Percentiles rank a stretch among this genome's conserved stretches.
Evolutionary conservation across 495 filamentous ascomycete species (phyloP).

Genomic region (Aspergillus leporis): DNA sequence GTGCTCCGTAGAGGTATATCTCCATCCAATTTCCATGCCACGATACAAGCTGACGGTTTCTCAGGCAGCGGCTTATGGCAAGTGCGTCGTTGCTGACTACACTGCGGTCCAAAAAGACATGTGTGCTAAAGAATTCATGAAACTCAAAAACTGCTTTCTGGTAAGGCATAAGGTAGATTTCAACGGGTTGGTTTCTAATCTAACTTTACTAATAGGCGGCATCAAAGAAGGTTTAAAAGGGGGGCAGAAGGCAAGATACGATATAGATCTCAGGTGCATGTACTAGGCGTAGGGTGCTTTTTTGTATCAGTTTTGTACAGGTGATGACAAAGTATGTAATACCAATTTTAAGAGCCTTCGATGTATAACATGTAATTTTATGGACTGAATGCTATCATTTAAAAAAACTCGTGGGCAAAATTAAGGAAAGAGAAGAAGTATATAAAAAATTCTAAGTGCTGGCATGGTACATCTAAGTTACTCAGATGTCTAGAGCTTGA

Average conservation of each 20-base stretch:
- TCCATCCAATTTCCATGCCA: constrained; percentile 1
- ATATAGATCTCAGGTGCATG: background rate
- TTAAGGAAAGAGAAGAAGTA: background rate
- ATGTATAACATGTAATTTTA: constrained; percentile 3
- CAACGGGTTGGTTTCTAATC: background rate
- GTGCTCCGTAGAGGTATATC: constrained; percentile 76
- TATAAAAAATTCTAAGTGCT: background rate
- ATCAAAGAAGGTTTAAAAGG: constrained; percentile 38
- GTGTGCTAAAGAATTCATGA: constrained; percentile 83
- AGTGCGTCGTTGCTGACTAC: constrained; percentile 90
- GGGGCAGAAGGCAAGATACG: background rate
- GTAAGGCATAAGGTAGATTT: constrained; percentile 48
- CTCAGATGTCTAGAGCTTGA: constrained; percentile 61
- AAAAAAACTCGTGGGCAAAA: background rate
- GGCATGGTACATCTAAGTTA: constrained; percentile 6
- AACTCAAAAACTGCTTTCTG: constrained; percentile 83
- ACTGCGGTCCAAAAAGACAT: constrained; percentile 89
- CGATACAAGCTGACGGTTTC: constrained; percentile 13
- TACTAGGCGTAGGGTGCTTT: background rate
- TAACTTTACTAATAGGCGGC: constrained; percentile 31
- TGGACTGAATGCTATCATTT: constrained; percentile 6
- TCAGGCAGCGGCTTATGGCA: constrained; percentile 83
- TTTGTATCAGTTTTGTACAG: background rate
- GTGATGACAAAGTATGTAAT: background rate
- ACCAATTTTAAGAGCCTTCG: background rate